Conservation (phyloP, 441 rosid species). For the Jatropha multifida region DNA sequence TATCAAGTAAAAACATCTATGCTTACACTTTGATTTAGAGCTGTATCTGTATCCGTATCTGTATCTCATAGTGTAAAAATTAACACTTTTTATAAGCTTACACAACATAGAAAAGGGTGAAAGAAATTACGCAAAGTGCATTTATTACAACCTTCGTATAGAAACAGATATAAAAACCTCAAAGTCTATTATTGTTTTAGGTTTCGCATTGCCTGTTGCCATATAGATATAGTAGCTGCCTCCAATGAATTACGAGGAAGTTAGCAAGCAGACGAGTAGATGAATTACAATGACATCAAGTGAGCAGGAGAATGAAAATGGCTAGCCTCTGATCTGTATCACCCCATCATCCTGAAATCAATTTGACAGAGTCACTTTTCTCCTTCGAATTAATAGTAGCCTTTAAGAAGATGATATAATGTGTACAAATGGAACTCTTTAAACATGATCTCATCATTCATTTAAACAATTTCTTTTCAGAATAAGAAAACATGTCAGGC, state of each 20-base stretch:
- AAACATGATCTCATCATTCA: neutral
- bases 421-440: neutral
- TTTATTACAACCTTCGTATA: neutral
- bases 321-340: neutral
- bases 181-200: neutral
- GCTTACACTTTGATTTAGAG: neutral
- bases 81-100: neutral
- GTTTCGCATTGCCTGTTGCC: conserved; percentile 1
- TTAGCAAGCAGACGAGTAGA: neutral
- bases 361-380: neutral
- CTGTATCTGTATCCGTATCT: neutral
- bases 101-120: neutral
- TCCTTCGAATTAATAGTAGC: neutral
- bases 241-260: neutral
- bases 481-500: neutral
- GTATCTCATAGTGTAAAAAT: neutral
- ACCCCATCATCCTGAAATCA: conserved; percentile 5
- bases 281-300: neutral
- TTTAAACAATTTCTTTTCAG: neutral
- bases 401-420: neutral
- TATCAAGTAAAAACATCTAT: neutral
- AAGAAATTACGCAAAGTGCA: neutral
- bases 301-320: neutral
- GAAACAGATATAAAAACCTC: neutral
- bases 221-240: neutral